Base-by-base conservation (phyloP, 352 stramenopile species). In the Pythium rishiriense region DNA sequence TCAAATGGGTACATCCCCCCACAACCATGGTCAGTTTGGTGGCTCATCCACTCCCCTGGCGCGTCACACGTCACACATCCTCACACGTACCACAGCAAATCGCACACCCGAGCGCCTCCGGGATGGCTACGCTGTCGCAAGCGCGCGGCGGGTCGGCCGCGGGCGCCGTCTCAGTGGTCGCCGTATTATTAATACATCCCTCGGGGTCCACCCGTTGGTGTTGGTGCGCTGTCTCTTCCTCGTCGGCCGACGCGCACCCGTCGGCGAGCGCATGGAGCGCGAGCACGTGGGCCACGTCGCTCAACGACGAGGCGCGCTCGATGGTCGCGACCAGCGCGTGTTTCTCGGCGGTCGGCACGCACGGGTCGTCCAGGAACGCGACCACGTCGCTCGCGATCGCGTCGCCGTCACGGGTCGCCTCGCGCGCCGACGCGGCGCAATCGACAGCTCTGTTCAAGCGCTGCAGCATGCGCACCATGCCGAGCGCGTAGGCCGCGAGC, bases 71-170 rank as follows among this genome's bases (percentile, higher is more conserved):
- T 35, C 31, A 5, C 31, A 35, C 10, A 35, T 35, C 31, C 21
- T 0, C 15, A 29, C 8, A 70, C 73, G 56, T 57, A 81, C 74
- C 73, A 47, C 74, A 79, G 45, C 74, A 81, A 46, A 81, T 78
- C 56, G 71, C 55, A 39, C 74, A 81, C 22, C 61, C 55, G 21
- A 81, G 53, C 59, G 63, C 71, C 39, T 59, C 55, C 3, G 73
- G 73, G 25, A 81, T 78, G 25, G 39, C 33, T n/a, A 48, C 53
- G 26, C 37, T 43, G 14, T 19, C 14, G 37, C n/a, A n/a, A n/a
- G n/a, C n/a, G n/a, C 37, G 37, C 37, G 37, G 37, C 37, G 37
- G 3, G 9, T 43, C 37, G 31, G 31, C 11, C 6, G 11, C 31
- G 10, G 7, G 33, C 33, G 33, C 33, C 33, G 33, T 39, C 33